Evolutionary conservation across 805 yeast genomes (phyloP), one percentile per base, ranked within the genome.

Genomic region (Candida dajiaensis): DNA sequence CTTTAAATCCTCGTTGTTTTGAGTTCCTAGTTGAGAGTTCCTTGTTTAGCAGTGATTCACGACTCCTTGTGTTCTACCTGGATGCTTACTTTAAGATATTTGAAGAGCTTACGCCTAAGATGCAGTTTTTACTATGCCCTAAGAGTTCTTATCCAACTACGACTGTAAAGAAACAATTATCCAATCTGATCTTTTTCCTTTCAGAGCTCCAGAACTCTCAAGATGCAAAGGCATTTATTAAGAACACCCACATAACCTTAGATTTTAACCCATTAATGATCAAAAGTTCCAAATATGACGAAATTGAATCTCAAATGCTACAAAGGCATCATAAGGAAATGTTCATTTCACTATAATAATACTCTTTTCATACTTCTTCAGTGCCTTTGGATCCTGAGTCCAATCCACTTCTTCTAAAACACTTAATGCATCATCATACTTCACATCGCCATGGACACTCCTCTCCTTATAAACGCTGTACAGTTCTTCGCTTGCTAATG

Each of bases 401-500:
- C 60, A 56, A 19, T 57, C 58, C 16, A 45, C 47, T 10, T 50
- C 41, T 2, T 43, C 40, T 16, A 58, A 45, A 1, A 48, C 11
- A 6, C 42, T 18, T 36, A 55, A 16, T 7, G 54, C 58, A 10
- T 43, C 43, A 11, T 36, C 42, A 25, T 56, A 55, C 50, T 67
- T 74, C 44, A 67, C 65, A 26, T 40, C 48, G 6, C 59, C 65
- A 13, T 63, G 57, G 29, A 67, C 69, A 36, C 58, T 58, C 37
- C 28, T 43, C 42, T 68, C 72, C 33, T 55, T 63, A 37, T 57
- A 56, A 5, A 66, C 52, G 44, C 69, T 74, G 49, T 64, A 74
- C 8, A 77, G 44, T 23, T 67, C 69, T 41, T 75, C 78, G 12
- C 73, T 65, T 0, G 77, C 72, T 44, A 65, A 33, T 4, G 49